Evolutionary conservation across 1,284 basidiomycete species (phyloP).

Genomic region (Boletus semigastroideus): DNA sequence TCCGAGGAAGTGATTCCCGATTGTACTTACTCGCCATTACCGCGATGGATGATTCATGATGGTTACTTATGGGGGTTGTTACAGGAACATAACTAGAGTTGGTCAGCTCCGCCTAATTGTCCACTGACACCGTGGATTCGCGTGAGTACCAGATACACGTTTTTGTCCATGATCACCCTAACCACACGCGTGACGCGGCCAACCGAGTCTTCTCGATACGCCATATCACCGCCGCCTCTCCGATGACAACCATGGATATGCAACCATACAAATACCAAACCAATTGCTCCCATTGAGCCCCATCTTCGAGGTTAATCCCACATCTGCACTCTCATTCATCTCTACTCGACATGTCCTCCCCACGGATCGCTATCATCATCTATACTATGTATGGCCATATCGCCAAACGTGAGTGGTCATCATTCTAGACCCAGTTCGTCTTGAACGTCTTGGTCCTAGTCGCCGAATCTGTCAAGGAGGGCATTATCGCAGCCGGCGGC

Average conservation of each 20-base stretch:
- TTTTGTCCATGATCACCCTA: slow-evolving; percentile 7
- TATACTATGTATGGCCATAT: slow-evolving; percentile 53
- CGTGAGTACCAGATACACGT: slow-evolving; percentile 15
- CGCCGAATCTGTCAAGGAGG: slow-evolving; percentile 50
- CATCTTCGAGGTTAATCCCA: not conserved
- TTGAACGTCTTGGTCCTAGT: slow-evolving; percentile 25
- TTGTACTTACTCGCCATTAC: too few relatives aligned
- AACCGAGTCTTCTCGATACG: slow-evolving; percentile 12
- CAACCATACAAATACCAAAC: slow-evolving; percentile 18
- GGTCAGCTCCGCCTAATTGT: not conserved
- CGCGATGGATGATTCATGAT: too few relatives aligned
- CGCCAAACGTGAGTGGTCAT: slow-evolving; percentile 30
- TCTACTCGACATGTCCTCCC: slow-evolving; percentile 21
- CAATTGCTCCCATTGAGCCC: not conserved
- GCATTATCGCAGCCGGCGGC: slow-evolving; percentile 48
- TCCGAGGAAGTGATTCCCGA: too few relatives aligned
- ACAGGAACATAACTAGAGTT: not conserved
- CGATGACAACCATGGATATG: not conserved
- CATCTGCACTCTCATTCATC: not conserved
- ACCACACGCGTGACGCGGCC: not conserved
- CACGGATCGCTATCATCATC: slow-evolving; percentile 46
- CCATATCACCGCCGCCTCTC: slow-evolving; percentile 1
- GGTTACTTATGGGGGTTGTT: too few relatives aligned
- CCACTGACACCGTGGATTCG: not conserved
- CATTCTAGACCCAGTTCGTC: not conserved